Evolutionary conservation across 257 asterid genomes (phyloP).

Genomic region (Solanum paucissectum): DNA sequence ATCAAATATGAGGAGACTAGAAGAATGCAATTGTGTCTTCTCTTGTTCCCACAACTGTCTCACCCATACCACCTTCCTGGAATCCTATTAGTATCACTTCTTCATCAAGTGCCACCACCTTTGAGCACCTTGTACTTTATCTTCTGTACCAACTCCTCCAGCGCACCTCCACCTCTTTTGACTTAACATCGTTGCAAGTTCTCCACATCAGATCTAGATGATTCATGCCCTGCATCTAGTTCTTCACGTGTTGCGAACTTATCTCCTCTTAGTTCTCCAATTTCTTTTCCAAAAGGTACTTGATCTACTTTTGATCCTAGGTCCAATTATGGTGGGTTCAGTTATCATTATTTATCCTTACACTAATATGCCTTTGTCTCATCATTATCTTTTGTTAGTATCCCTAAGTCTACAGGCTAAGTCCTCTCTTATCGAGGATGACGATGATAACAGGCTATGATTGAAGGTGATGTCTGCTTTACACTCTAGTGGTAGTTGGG

Average conservation of each 20-base stretch:
- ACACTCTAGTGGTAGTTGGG: neutral
- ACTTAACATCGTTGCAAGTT: neutral
- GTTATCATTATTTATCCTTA: neutral
- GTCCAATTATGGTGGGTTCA: neutral
- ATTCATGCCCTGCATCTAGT: neutral
- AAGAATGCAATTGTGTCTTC: neutral
- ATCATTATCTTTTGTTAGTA: neutral
- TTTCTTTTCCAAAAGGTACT: neutral
- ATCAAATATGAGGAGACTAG: neutral
- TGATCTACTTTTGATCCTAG: neutral
- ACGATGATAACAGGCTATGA: neutral
- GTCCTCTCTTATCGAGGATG: neutral
- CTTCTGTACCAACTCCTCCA: neutral
- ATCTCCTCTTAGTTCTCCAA: neutral
- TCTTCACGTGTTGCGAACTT: neutral
- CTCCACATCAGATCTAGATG: neutral
- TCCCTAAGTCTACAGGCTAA: neutral
- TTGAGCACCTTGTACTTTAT: neutral
- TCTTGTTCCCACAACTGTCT: neutral
- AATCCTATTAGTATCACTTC: neutral
- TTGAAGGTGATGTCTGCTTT: neutral
- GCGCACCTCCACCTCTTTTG: neutral
- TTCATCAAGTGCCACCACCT: neutral
- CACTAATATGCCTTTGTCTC: neutral
- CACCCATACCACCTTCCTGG: neutral